Evolutionary conservation across 2,329 filamentous ascomycete species (phyloP).

Genomic region (Cadophora gregata): DNA sequence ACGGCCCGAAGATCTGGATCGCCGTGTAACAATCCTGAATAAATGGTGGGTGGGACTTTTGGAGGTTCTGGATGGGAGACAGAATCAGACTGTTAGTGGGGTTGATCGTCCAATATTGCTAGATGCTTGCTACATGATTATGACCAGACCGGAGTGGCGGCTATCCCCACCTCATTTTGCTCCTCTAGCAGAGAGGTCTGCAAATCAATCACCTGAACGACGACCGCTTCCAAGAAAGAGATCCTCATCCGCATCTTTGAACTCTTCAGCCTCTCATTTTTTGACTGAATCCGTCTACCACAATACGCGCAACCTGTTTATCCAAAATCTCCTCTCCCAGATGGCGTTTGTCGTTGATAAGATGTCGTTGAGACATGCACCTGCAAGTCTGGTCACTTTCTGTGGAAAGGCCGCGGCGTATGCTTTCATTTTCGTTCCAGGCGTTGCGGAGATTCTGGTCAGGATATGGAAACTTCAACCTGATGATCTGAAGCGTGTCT

Average conservation of each 20-base stretch:
- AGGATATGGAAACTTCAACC: constrained; percentile 68
- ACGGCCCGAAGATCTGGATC: constrained; percentile 71
- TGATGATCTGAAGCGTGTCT: constrained; percentile 65
- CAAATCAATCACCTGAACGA: constrained; percentile 42
- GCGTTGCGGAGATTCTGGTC: constrained; percentile 71
- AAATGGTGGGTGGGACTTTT: constrained; percentile 77
- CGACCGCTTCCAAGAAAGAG: constrained; percentile 33
- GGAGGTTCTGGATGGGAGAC: constrained; percentile 70
- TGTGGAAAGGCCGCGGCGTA: constrained; percentile 76
- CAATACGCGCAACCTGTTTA: constrained; percentile 73
- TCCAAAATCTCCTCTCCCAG: constrained; percentile 71
- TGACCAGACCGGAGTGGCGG: constrained; percentile 75
- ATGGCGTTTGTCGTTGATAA: constrained; percentile 76
- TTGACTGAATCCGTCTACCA: constrained; percentile 73
- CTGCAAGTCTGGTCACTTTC: constrained; percentile 65
- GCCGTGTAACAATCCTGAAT: constrained; percentile 70
- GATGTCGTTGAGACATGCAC: constrained; percentile 68
- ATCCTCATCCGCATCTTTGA: constrained; percentile 57
- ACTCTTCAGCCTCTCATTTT: constrained; percentile 67
- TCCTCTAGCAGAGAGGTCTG: constrained; percentile 52
- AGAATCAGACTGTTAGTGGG: constrained; percentile 72
- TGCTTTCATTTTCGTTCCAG: constrained; percentile 76
- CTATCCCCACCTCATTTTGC: constrained; percentile 63
- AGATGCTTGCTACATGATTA: constrained; percentile 72
- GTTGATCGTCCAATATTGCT: constrained; percentile 72